A percentile compares a stretch with the other conserved stretches of the same genome.
Conservation (phyloP, 106 monocot genomes). For the Acanthochlamys bracteata region DNA sequence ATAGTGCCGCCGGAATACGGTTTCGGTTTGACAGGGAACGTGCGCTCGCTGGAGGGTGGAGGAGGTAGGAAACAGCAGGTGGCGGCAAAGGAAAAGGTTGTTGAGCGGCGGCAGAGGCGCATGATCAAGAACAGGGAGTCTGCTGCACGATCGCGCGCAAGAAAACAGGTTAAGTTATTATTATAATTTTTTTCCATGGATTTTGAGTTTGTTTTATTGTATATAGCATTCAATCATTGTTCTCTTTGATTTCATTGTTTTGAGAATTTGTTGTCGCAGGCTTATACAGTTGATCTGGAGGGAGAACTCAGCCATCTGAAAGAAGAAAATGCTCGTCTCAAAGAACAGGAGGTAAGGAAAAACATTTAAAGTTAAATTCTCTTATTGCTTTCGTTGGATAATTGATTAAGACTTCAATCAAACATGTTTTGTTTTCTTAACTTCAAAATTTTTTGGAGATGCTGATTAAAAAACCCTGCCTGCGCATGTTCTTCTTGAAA, state of each 20-base stretch:
- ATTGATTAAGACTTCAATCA: too few relatives aligned
- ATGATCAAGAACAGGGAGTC: slow-evolving; percentile 51
- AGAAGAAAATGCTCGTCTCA: slow-evolving; percentile 61
- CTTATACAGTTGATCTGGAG: slow-evolving; percentile 94
- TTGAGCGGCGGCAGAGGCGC: slow-evolving; percentile 38
- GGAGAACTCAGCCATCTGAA: slow-evolving; percentile 66
- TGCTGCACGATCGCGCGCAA: slow-evolving; percentile 60
- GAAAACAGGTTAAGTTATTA: slow-evolving; percentile 45
- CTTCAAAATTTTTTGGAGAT: too few relatives aligned
- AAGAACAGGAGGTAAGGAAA: slow-evolving; percentile 53
- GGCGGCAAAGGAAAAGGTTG: slow-evolving; percentile 63
- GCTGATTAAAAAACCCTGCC: too few relatives aligned
- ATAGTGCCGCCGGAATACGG: background rate
- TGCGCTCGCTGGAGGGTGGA: too few relatives aligned
- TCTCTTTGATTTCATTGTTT: background rate
- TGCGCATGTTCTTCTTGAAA: too few relatives aligned
- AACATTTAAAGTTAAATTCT: too few relatives aligned
- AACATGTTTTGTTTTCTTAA: too few relatives aligned
- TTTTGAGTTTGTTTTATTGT: background rate
- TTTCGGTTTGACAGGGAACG: background rate
- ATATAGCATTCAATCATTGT: background rate
- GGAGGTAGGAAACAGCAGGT: slow-evolving; percentile 11
- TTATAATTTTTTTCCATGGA: background rate
- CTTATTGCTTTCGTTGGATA: too few relatives aligned
- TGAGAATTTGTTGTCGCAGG: slow-evolving; percentile 23